Evolutionary conservation across 495 filamentous ascomycete genomes (phyloP), one percentile per base, ranked within the genome.

Genomic region (Hyaloscypha variabilis): DNA sequence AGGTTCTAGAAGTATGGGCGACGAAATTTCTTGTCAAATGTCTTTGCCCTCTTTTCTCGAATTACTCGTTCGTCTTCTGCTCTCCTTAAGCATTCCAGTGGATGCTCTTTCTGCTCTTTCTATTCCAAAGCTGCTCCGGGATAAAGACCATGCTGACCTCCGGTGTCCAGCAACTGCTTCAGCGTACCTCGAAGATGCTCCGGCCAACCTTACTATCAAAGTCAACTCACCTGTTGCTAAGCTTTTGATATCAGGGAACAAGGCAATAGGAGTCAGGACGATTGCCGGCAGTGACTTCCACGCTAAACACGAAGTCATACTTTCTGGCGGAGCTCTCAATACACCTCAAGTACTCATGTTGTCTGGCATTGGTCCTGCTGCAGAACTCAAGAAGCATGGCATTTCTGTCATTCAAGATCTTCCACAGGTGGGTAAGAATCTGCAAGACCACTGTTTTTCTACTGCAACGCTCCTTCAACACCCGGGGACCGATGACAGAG

Each of bases 341-440:
- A 76, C 75, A 14, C 88, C 88, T 2, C 81, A 84, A 50, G 80
- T 90, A 58, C 77, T 90, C 0, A 85, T 88, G 82, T 84, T 87
- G 62, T 87, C 85, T 0, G 88, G 88, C 13, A 84, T 91, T 61
- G 88, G 88, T 0, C 85, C 87, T 0, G 70, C 72, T 13, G 67
- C 73, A 0, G 78, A 88, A 29, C 81, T 91, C 0, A 39, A 74
- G n/a, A 66, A 80, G 34, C 82, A 79, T 72, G 64, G 74, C n/a
- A 86, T 90, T 65, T 78, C 81, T 0, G 69, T 86, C 0, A 58
- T 85, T 23, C 73, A 80, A 0, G 73, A 85, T 19, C 60, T 83
- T 0, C 77, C 82, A 6, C 76, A 76, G 13, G 74, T 89, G 34
- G 88, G 86, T 4, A 75, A 86, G 66, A 86, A 87, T 67, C 78